A percentile compares a stretch with the other conserved stretches of the same genome.
Conservation (phyloP, 2,329 filamentous ascomycete species). For the Ophiostoma triangulosporum region DNA sequence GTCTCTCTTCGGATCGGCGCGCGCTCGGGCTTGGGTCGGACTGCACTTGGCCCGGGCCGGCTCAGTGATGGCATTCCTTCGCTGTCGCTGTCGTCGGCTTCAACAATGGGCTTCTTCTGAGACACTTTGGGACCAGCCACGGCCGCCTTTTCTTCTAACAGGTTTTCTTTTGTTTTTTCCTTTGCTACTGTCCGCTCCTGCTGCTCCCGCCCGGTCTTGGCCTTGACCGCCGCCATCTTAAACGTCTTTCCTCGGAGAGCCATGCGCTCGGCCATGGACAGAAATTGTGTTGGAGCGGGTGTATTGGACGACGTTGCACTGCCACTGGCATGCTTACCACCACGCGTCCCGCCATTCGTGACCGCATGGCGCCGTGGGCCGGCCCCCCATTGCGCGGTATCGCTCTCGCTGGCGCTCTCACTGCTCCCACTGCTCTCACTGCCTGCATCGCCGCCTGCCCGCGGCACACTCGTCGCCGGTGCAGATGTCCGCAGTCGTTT, state of each 20-base stretch:
- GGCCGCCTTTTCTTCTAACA: neutral
- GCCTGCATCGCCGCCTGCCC: neutral
- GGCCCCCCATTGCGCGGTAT: no score
- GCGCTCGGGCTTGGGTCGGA: neutral
- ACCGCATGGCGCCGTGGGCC: no score
- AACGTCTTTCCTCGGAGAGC: slow-evolving; percentile 39
- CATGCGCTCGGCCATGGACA: slow-evolving; percentile 47
- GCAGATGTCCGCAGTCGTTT: no score
- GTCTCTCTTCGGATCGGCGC: neutral
- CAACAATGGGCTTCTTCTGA: no score
- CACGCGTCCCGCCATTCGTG: no score
- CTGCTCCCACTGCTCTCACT: neutral
- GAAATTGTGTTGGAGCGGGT: slow-evolving; percentile 18
- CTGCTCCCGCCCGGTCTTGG: neutral
- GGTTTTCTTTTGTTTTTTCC: neutral
- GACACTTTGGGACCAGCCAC: no score
- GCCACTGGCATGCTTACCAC: neutral
- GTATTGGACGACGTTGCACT: neutral
- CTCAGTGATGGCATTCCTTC: no score
- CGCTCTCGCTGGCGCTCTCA: neutral
- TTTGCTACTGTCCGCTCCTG: neutral
- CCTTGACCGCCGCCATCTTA: slow-evolving; percentile 26
- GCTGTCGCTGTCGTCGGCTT: no score
- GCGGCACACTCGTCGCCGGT: neutral
- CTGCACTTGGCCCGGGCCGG: neutral